These are phyloP conservation scores for Decorospora gaudefroyi DNA, from an alignment of 2,329 filamentous ascomycete genomes.

Conservation along the genomic window DNA sequence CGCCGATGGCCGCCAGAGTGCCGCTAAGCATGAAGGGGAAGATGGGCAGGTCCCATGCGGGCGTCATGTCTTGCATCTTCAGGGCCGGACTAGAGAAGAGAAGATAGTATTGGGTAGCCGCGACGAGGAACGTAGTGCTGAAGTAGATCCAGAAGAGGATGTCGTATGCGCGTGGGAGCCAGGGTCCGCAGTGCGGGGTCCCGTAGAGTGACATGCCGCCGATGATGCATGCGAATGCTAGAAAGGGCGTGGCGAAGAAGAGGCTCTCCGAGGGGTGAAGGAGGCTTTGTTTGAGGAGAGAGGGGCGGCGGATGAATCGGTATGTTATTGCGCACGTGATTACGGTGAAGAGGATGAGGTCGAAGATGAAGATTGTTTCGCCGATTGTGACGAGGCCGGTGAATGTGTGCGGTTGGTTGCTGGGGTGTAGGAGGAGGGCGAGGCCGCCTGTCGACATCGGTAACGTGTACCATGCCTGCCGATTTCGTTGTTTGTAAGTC, in stretches of 20 bases:
- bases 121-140: neutral
- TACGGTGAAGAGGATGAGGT: neutral
- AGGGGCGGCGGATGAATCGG: neutral
- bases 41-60: constrained; percentile 4
- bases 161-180: constrained; percentile 1
- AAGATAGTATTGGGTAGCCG: neutral
- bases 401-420: constrained; percentile 3
- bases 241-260: constrained; percentile 5
- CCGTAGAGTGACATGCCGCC: neutral
- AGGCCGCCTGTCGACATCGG: constrained; percentile 5
- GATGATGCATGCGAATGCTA: neutral
- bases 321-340: neutral
- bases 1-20: neutral
- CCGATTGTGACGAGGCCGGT: neutral
- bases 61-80: constrained; percentile 2
- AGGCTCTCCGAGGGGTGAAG: constrained; percentile 4
- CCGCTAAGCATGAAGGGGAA: constrained; percentile 3
- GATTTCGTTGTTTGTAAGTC: neutral
- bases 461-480: constrained; percentile 3
- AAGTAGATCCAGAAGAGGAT: constrained; percentile 4
- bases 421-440: constrained; percentile 1
- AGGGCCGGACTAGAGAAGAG: constrained; percentile 43
- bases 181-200: neutral
- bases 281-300: constrained; percentile 1
- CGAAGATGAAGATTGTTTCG: neutral